phyloP scores from a whole-genome alignment of 1,284 basidiomycete genomes.

The Omphalotus olearius region DNA sequence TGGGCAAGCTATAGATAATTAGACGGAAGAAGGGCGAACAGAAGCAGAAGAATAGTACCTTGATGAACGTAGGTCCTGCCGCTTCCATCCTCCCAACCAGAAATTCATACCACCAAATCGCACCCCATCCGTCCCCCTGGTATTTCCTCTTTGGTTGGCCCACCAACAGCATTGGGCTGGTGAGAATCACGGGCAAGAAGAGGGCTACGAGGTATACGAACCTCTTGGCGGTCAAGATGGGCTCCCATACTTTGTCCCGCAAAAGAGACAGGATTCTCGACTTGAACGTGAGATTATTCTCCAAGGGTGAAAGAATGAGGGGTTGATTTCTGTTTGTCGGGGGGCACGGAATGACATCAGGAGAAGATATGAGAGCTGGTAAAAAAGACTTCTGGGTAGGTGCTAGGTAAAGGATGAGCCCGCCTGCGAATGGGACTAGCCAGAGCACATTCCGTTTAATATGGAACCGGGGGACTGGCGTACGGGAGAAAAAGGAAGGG shows the following conservation, averaged over 20 bases:
- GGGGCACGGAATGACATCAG: constrained; percentile 60
- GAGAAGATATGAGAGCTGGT: constrained; percentile 50
- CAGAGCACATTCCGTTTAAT: constrained; percentile 34
- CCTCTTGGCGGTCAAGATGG: constrained; percentile 77
- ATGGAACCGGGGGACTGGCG: neutral
- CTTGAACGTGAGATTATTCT: constrained; percentile 44
- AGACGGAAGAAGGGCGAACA: constrained; percentile 12
- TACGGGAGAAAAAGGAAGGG: constrained; percentile 4
- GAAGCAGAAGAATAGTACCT: constrained; percentile 51
- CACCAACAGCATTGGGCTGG: constrained; percentile 82
- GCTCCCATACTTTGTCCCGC: constrained; percentile 72
- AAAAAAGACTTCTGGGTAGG: constrained; percentile 36
- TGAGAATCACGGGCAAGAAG: constrained; percentile 86
- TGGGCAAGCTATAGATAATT: constrained; percentile 72
- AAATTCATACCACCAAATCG: constrained; percentile 93
- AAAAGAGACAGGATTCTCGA: constrained; percentile 42
- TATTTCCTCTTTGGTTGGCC: constrained; percentile 54
- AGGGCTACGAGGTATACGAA: constrained; percentile 84
- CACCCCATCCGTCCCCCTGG: constrained; percentile 77
- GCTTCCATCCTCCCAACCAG: constrained; percentile 89
- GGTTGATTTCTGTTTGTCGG: constrained; percentile 21
- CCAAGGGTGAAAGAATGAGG: constrained; percentile 59
- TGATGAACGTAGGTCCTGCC: constrained; percentile 97
- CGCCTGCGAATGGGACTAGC: constrained; percentile 53
- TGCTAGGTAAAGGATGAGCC: constrained; percentile 44